Percentiles rank a stretch among this genome's conserved stretches.
Conservation (phyloP, 1,139 yeast species). For the Candida sanyaensis region DNA sequence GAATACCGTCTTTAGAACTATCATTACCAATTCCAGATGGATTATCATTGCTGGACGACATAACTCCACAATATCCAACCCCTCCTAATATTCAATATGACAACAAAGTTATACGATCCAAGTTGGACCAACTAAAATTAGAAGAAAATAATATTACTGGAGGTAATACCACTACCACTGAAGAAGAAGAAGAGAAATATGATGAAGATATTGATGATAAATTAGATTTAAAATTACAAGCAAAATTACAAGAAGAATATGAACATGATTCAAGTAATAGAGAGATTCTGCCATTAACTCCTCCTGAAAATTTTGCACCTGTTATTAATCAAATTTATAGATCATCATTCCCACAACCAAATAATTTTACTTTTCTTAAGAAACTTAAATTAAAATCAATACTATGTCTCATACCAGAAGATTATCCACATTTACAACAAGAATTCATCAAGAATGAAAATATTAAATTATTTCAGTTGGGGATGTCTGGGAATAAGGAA, state of each 20-base stretch:
- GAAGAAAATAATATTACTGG: slow-evolving; percentile 19
- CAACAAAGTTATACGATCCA: slow-evolving; percentile 35
- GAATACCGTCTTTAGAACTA: slow-evolving; percentile 3
- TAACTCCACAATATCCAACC: slow-evolving; percentile 20
- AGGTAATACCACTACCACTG: slow-evolving; percentile 24
- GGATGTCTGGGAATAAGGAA: slow-evolving; percentile 94
- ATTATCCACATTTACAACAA: slow-evolving; percentile 76
- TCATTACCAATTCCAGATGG: slow-evolving; percentile 4
- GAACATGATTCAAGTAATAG: slow-evolving; percentile 6
- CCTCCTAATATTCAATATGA: slow-evolving; percentile 19
- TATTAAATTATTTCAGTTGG: slow-evolving; percentile 79
- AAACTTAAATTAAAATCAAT: slow-evolving; percentile 69
- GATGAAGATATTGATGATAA: slow-evolving; percentile 51
- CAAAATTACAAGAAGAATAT: slow-evolving; percentile 22
- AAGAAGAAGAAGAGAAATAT: slow-evolving; percentile 24
- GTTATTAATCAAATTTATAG: slow-evolving; percentile 82
- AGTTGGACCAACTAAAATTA: slow-evolving; percentile 27
- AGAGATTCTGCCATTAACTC: slow-evolving; percentile 35
- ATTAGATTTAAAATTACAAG: slow-evolving; percentile 30
- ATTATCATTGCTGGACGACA: slow-evolving; percentile 14
- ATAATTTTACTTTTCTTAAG: slow-evolving; percentile 71
- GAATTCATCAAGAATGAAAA: slow-evolving; percentile 61
- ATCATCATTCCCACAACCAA: slow-evolving; percentile 85
- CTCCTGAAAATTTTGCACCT: slow-evolving; percentile 93
- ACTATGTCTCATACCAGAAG: slow-evolving; percentile 86